A percentile compares a stretch with the other conserved stretches of the same genome.
Conservation (phyloP, 148 eudicot genomes). For the Gaultheria prostrata region DNA sequence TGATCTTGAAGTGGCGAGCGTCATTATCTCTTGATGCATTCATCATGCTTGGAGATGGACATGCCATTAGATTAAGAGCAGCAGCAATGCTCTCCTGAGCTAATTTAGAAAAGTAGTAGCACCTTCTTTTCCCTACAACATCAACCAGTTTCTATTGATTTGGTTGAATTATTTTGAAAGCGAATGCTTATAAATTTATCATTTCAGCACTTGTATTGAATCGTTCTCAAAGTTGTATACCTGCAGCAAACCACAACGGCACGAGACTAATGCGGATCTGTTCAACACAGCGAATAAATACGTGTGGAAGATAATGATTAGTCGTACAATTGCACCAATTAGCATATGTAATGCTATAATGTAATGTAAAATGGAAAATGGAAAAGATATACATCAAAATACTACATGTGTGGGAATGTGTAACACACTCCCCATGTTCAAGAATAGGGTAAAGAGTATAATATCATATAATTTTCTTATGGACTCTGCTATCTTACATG, state of each 20-base stretch:
- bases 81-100: constrained; percentile 45
- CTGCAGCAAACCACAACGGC: constrained; percentile 79
- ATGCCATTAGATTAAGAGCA: constrained; percentile 26
- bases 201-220: background rate
- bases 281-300: constrained; percentile 16
- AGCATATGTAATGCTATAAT: background rate
- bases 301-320: background rate
- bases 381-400: background rate
- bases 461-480: background rate
- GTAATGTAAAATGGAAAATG: background rate
- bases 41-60: constrained; percentile 21
- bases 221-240: constrained; percentile 37
- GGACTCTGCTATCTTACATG: background rate
- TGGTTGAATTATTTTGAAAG: constrained; percentile 5
- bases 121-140: constrained; percentile 54
- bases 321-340: background rate
- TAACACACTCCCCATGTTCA: background rate
- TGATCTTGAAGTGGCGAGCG: constrained; percentile 40
- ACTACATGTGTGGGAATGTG: background rate
- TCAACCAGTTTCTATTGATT: background rate
- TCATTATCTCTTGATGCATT: constrained; percentile 28
- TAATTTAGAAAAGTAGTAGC: constrained; percentile 46
- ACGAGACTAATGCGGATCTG: constrained; percentile 72
- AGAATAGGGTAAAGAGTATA: background rate
- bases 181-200: background rate